Evolutionary conservation across 345 rosid genomes (phyloP).

Genomic region (Bruguiera gymnorhiza): DNA sequence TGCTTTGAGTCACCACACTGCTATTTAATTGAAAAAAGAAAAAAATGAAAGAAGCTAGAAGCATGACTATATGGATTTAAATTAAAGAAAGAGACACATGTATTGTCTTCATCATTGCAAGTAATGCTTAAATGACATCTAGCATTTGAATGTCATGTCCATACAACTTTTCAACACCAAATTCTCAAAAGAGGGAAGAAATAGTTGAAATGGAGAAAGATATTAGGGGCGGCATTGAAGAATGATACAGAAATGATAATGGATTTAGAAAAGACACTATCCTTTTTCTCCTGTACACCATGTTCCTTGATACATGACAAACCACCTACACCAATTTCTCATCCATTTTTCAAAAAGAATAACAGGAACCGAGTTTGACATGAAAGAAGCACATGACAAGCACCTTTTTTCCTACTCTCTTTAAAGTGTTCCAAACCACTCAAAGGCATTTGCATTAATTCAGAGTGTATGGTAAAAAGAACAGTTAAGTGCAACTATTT

Average conservation of each 20-base stretch:
- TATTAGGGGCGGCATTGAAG: not conserved
- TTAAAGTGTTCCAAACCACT: too few species aligned
- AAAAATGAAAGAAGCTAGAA: not conserved
- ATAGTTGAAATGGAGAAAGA: not conserved
- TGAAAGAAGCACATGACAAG: too few species aligned
- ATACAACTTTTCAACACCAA: not conserved
- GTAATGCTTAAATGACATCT: not conserved
- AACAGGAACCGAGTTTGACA: too few species aligned
- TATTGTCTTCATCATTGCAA: slow-evolving; percentile 1
- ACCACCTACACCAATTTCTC: too few species aligned
- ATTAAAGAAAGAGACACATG: not conserved
- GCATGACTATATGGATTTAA: not conserved
- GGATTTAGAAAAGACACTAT: too few species aligned
- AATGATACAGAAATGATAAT: not conserved
- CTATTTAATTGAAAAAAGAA: slow-evolving; percentile 15
- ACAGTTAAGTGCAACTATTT: too few species aligned
- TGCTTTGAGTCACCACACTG: slow-evolving; percentile 70
- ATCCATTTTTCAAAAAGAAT: too few species aligned
- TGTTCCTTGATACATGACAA: too few species aligned
- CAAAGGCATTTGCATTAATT: too few species aligned
- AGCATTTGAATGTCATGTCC: not conserved
- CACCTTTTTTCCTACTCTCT: too few species aligned
- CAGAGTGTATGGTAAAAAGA: too few species aligned
- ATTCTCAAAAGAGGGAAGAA: not conserved
- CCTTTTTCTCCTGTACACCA: too few species aligned